A percentile compares a stretch with the other conserved stretches of the same genome.
phyloP scores from a whole-genome alignment of 768 basidiomycete genomes.

The Amanita phalloides region DNA sequence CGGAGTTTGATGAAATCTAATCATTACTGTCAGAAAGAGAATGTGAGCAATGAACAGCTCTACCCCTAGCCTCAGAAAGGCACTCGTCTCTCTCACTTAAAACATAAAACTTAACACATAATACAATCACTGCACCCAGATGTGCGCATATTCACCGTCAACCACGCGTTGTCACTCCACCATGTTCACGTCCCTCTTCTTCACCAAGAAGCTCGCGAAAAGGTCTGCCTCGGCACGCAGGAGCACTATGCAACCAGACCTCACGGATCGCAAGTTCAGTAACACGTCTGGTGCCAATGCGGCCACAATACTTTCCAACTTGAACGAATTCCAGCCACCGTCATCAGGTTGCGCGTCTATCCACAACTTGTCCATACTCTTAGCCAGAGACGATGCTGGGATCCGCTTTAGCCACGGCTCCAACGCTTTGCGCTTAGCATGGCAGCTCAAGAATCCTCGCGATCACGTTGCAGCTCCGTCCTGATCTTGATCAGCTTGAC shows the following conservation, averaged over 20 bases:
- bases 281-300: slow-evolving; percentile 57
- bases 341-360: slow-evolving; percentile 22
- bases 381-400: slow-evolving; percentile 34
- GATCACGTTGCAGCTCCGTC: slow-evolving; percentile 47
- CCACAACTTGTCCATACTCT: slow-evolving; percentile 36
- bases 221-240: slow-evolving; percentile 79
- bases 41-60: background rate
- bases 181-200: slow-evolving; percentile 61
- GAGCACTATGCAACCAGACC: slow-evolving; percentile 61
- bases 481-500: slow-evolving; percentile 40
- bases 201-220: slow-evolving; percentile 76
- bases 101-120: slow-evolving; percentile 72
- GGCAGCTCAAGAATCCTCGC: slow-evolving; percentile 51
- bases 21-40: background rate
- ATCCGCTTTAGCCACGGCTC: slow-evolving; percentile 49
- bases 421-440: slow-evolving; percentile 40
- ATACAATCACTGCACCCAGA: slow-evolving; percentile 56
- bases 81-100: slow-evolving; percentile 47
- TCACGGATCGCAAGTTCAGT: slow-evolving; percentile 56
- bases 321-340: background rate
- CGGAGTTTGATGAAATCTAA: slow-evolving; percentile 51
- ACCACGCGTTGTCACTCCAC: slow-evolving; percentile 32
- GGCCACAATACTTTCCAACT: slow-evolving; percentile 3
- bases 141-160: slow-evolving; percentile 68
- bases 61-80: slow-evolving; percentile 63